Conservation (phyloP, 768 basidiomycete species). For the Hortiboletus campestris region DNA sequence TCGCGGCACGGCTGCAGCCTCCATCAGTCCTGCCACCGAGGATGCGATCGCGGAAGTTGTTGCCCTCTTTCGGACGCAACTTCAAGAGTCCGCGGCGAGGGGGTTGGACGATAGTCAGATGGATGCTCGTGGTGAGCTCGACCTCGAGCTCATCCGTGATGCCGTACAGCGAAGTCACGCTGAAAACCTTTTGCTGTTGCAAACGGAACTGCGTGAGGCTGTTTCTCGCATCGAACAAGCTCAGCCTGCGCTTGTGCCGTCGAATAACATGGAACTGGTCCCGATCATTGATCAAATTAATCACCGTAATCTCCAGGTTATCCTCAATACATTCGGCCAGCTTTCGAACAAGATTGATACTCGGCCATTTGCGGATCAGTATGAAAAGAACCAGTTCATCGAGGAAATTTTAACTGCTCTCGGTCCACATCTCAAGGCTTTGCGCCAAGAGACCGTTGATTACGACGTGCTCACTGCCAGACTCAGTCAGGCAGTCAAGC, state of each 20-base stretch:
- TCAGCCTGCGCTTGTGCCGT: constrained; percentile 9
- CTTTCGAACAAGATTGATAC: constrained; percentile 35
- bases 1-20: constrained; percentile 24
- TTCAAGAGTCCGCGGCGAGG: constrained; percentile 59
- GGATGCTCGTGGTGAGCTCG: constrained; percentile 75
- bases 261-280: constrained; percentile 33
- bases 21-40: constrained; percentile 49
- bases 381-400: constrained; percentile 56
- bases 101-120: constrained; percentile 59
- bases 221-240: constrained; percentile 42
- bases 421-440: constrained; percentile 56
- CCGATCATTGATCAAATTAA: constrained; percentile 58
- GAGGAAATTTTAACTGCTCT: constrained; percentile 59
- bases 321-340: constrained; percentile 58
- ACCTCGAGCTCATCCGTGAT: constrained; percentile 73
- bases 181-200: constrained; percentile 55
- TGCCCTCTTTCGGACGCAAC: constrained; percentile 62
- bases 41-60: constrained; percentile 65
- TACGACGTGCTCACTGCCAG: constrained; percentile 74
- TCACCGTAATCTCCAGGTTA: constrained; percentile 53
- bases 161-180: constrained; percentile 66
- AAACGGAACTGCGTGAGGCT: constrained; percentile 56
- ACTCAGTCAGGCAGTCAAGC: constrained; percentile 83
- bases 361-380: constrained; percentile 39
- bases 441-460: constrained; percentile 68